phyloP scores from a whole-genome alignment of 202 grass and related monocot species.

The Hordeum pubiflorum region DNA sequence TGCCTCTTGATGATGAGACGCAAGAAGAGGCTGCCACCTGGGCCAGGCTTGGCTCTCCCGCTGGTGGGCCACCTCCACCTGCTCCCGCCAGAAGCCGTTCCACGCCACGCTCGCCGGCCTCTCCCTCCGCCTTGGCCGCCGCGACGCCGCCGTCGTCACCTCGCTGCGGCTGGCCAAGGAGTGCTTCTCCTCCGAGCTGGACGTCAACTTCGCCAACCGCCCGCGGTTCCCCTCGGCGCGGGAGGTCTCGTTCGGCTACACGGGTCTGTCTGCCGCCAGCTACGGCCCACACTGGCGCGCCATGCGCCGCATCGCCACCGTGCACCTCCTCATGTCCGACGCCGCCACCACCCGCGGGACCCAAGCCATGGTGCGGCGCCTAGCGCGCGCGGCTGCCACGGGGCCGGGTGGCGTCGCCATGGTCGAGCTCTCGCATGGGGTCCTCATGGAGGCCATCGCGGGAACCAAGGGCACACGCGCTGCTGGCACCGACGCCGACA shows the following conservation, averaged over 20 bases:
- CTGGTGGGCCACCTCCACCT: conserved; percentile 52
- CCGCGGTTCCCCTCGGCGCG: conserved; percentile 11
- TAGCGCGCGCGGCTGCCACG: not conserved
- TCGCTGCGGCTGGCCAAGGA: too few species aligned
- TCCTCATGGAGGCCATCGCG: conserved; percentile 17
- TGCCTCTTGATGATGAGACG: not conserved
- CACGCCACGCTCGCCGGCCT: conserved; percentile 1
- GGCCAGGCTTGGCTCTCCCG: conserved; percentile 25
- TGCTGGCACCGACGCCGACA: not conserved
- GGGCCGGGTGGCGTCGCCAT: not conserved
- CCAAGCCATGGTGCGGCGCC: conserved; percentile 13
- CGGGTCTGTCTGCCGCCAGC: not conserved
- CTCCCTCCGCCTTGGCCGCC: conserved; percentile 10
- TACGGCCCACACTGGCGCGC: conserved; percentile 47
- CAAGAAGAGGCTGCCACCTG: conserved; percentile 9
- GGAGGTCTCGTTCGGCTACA: conserved; percentile 10
- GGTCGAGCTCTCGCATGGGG: not conserved
- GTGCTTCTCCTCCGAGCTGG: conserved; percentile 27
- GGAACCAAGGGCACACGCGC: not conserved
- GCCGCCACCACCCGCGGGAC: conserved; percentile 4
- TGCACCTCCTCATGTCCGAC: conserved; percentile 30
- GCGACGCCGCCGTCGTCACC: too few species aligned
- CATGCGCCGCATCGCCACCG: conserved; percentile 36
- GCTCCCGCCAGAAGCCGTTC: conserved; percentile 19
- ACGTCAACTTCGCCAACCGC: conserved; percentile 27